A percentile compares a stretch with the other conserved stretches of the same genome.
Evolutionary conservation across 805 yeast species (phyloP).

Genomic region (Blastobotrys robertii): DNA sequence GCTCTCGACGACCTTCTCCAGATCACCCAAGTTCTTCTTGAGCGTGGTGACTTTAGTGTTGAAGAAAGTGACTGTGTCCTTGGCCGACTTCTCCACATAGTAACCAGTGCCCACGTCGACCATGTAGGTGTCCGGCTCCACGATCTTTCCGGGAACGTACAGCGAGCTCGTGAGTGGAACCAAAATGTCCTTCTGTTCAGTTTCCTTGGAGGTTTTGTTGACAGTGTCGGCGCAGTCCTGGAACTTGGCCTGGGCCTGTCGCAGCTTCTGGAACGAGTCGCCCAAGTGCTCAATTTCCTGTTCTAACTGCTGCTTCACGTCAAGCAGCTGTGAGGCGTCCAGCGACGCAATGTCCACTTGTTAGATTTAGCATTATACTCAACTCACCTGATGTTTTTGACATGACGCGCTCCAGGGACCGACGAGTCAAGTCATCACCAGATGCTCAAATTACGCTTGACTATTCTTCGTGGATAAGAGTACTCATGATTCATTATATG

Average conservation of each 20-base stretch:
- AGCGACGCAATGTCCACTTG: conserved; percentile 59
- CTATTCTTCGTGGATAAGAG: no score
- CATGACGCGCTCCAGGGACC: no score
- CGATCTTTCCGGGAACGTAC: conserved; percentile 77
- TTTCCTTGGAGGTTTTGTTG: conserved; percentile 37
- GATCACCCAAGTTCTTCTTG: conserved; percentile 59
- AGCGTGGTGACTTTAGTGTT: conserved; percentile 63
- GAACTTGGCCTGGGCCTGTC: conserved; percentile 73
- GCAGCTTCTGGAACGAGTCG: conserved; percentile 72
- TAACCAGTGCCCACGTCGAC: conserved; percentile 97
- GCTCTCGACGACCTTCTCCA: conserved; percentile 65
- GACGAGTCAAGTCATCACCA: no score
- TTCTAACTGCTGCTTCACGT: conserved; percentile 73
- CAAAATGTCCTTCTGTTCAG: conserved; percentile 45
- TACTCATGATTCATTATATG: no score
- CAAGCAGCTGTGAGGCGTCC: conserved; percentile 74
- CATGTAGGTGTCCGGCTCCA: conserved; percentile 56
- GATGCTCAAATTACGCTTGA: no score
- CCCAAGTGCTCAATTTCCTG: conserved; percentile 80
- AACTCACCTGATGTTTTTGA: neutral
- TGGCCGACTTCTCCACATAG: conserved; percentile 60
- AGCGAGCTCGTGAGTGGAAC: conserved; percentile 85
- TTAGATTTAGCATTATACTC: neutral
- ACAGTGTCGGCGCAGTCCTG: conserved; percentile 71
- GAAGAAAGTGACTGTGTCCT: conserved; percentile 62